Evolutionary conservation across 2,329 filamentous ascomycete genomes (phyloP).

Genomic region (Paecilomyces variotii): DNA sequence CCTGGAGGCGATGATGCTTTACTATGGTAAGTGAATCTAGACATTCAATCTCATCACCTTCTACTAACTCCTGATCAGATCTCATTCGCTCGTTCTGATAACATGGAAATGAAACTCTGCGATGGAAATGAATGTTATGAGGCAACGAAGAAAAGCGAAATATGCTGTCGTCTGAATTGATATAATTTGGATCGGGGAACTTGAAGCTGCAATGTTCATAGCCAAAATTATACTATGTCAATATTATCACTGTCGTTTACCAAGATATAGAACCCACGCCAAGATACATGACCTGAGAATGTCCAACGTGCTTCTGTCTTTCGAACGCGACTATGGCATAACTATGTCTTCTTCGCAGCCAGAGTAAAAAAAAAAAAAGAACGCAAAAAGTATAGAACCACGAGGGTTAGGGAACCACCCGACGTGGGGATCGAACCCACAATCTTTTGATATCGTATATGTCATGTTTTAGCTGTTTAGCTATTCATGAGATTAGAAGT

Average conservation of each 20-base stretch:
- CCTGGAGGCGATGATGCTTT: constrained; percentile 35
- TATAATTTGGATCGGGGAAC: too few species aligned
- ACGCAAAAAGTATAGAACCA: neutral
- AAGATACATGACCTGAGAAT: too few species aligned
- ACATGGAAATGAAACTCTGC: neutral
- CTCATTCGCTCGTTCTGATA: constrained; percentile 6
- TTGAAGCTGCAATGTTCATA: too few species aligned
- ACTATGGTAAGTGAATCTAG: constrained; percentile 29
- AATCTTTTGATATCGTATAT: neutral
- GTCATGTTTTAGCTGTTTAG: neutral
- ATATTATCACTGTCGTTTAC: too few species aligned
- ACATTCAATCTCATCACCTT: neutral
- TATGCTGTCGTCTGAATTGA: neutral
- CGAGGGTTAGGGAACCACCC: neutral
- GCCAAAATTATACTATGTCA: too few species aligned
- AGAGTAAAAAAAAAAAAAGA: neutral
- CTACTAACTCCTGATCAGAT: constrained; percentile 3
- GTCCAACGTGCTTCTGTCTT: too few species aligned
- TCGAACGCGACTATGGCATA: too few species aligned
- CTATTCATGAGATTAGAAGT: neutral
- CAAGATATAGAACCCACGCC: too few species aligned
- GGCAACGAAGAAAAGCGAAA: neutral
- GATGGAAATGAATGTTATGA: neutral
- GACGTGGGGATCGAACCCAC: neutral
- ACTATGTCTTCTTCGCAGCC: neutral